These are phyloP conservation scores for Globisporangium cylindrosporum DNA, from an alignment of 352 stramenopile genomes.

Conservation along the genomic window DNA sequence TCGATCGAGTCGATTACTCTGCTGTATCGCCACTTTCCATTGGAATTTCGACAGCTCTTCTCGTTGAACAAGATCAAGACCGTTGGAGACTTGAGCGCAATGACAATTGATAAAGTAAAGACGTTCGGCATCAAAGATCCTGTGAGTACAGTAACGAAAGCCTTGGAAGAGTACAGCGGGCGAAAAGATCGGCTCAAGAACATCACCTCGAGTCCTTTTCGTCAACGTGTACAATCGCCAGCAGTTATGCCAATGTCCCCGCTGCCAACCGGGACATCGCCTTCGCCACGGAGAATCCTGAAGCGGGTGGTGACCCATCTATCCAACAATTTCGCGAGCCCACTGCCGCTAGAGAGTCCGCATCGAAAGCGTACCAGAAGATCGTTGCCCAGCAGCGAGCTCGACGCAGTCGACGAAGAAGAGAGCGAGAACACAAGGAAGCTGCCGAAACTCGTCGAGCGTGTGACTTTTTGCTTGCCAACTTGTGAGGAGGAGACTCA, in stretches of 20 bases:
- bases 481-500: slow-evolving; percentile 27
- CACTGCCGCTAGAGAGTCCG: slow-evolving; percentile 29
- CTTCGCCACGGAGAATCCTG: slow-evolving; percentile 29
- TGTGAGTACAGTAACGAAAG: slow-evolving; percentile 44
- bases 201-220: slow-evolving; percentile 38
- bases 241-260: slow-evolving; percentile 17
- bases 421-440: slow-evolving; percentile 7
- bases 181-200: slow-evolving; percentile 37
- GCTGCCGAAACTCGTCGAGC: slow-evolving; percentile 41
- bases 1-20: slow-evolving; percentile 48
- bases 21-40: slow-evolving; percentile 51
- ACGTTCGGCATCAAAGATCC: slow-evolving; percentile 63
- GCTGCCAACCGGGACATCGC: slow-evolving; percentile 21
- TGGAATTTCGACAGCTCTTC: slow-evolving; percentile 52
- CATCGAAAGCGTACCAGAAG: slow-evolving; percentile 46
- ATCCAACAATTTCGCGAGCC: slow-evolving; percentile 14
- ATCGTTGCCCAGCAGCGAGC: slow-evolving; percentile 33
- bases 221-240: slow-evolving; percentile 21
- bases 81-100: slow-evolving; percentile 59
- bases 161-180: slow-evolving; percentile 51
- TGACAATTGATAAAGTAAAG: slow-evolving; percentile 44
- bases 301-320: slow-evolving; percentile 32
- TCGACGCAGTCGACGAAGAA: slow-evolving; percentile 23
- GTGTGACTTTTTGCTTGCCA: slow-evolving; percentile 55
- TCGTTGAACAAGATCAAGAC: slow-evolving; percentile 70